These are phyloP conservation scores for Carex myosuroides DNA, from an alignment of 176 grass and related monocot species.

Conservation along the genomic window DNA sequence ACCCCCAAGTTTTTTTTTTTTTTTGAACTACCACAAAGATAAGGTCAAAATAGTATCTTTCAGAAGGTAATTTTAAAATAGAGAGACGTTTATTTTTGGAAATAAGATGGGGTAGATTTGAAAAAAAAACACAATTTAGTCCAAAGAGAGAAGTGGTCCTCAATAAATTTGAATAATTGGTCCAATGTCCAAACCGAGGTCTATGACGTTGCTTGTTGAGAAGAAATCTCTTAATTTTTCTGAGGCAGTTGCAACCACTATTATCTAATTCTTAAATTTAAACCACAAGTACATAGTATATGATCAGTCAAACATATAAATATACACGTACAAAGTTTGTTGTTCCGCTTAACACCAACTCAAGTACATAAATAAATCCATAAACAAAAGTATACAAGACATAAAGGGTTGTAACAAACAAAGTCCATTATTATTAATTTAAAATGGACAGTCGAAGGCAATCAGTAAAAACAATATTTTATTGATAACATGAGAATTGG, in stretches of 20 bases:
- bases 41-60: not conserved
- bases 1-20: not conserved
- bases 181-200: not conserved
- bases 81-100: not conserved
- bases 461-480: not conserved
- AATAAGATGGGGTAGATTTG: not conserved
- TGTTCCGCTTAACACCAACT: not conserved
- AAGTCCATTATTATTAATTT: not conserved
- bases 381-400: not conserved
- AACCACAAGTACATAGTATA: not conserved
- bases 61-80: not conserved
- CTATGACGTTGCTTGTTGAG: not conserved
- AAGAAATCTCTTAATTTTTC: not conserved
- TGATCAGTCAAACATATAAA: not conserved
- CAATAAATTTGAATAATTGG: not conserved
- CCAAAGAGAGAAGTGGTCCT: not conserved
- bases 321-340: not conserved
- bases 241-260: constrained; percentile 23
- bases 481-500: not conserved
- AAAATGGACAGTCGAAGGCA: not conserved
- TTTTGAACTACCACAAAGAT: not conserved
- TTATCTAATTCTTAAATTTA: not conserved
- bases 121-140: not conserved
- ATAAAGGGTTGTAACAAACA: not conserved
- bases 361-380: not conserved